Evolutionary conservation across 2,329 filamentous ascomycete genomes (phyloP).

Genomic region (Penicillium sp.): DNA sequence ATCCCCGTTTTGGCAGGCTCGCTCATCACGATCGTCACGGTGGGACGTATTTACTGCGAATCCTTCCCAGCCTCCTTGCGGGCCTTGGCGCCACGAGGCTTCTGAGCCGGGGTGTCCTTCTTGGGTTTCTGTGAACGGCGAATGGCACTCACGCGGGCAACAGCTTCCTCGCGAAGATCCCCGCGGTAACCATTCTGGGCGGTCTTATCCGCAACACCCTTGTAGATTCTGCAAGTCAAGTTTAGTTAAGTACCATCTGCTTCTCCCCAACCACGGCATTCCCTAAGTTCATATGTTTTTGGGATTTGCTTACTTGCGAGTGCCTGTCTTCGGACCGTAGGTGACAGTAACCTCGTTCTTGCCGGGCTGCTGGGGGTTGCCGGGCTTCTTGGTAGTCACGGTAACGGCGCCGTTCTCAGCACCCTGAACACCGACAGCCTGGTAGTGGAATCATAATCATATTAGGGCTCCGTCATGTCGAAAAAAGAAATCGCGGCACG

Average conservation of each 20-base stretch:
- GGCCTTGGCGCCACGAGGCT: constrained; percentile 77
- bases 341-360: constrained; percentile 62
- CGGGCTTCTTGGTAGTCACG: constrained; percentile 80
- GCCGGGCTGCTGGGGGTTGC: constrained; percentile 69
- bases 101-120: constrained; percentile 70
- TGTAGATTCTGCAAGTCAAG: constrained; percentile 83
- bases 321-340: constrained; percentile 69
- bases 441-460: constrained; percentile 6
- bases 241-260: too few relatives aligned
- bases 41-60: constrained; percentile 32
- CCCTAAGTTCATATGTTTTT: too few relatives aligned
- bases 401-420: constrained; percentile 75
- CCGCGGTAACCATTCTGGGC: constrained; percentile 82
- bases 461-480: neutral
- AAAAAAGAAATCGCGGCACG: neutral
- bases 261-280: too few relatives aligned
- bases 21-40: constrained; percentile 5
- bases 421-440: constrained; percentile 79
- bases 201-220: constrained; percentile 75
- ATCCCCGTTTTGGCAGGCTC: constrained; percentile 3
- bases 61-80: constrained; percentile 58
- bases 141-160: constrained; percentile 84
- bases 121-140: constrained; percentile 72
- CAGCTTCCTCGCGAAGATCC: constrained; percentile 72
- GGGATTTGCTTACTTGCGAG: constrained; percentile 72